Conservation (phyloP, 2,329 filamentous ascomycete genomes). For the Rhynchosporium agropyri region DNA sequence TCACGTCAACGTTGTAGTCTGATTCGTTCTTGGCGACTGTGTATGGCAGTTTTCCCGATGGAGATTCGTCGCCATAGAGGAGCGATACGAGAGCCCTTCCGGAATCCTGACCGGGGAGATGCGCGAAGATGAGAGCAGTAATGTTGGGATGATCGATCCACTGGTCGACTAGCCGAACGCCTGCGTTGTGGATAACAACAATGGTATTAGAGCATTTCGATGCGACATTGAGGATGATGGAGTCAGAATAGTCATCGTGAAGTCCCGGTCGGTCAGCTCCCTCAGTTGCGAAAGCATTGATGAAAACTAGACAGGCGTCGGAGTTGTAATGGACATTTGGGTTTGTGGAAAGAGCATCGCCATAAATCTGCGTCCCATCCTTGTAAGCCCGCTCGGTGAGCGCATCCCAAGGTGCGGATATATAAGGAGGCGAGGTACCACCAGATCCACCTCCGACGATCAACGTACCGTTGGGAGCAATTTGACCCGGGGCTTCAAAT, state of each 20-base stretch:
- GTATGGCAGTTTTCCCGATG: constrained; percentile 78
- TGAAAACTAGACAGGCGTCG: constrained; percentile 70
- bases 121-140: constrained; percentile 61
- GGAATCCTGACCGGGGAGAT: constrained; percentile 62
- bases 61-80: constrained; percentile 71
- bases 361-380: constrained; percentile 60
- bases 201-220: constrained; percentile 60
- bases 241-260: constrained; percentile 61
- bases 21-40: constrained; percentile 45
- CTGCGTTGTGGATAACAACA: constrained; percentile 63
- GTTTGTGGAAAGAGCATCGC: constrained; percentile 52
- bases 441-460: constrained; percentile 47
- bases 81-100: constrained; percentile 63
- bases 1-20: not conserved
- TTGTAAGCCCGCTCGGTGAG: constrained; percentile 53
- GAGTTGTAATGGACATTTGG: constrained; percentile 47
- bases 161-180: constrained; percentile 46
- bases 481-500: too few relatives aligned
- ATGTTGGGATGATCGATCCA: constrained; percentile 62
- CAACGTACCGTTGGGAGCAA: not conserved
- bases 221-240: constrained; percentile 57
- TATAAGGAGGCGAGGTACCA: constrained; percentile 50
- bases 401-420: constrained; percentile 58
- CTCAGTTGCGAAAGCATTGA: constrained; percentile 65
- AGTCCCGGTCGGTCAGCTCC: constrained; percentile 65